Base-by-base conservation (phyloP, 805 yeast genomes). In the Pichia deserticola region DNA sequence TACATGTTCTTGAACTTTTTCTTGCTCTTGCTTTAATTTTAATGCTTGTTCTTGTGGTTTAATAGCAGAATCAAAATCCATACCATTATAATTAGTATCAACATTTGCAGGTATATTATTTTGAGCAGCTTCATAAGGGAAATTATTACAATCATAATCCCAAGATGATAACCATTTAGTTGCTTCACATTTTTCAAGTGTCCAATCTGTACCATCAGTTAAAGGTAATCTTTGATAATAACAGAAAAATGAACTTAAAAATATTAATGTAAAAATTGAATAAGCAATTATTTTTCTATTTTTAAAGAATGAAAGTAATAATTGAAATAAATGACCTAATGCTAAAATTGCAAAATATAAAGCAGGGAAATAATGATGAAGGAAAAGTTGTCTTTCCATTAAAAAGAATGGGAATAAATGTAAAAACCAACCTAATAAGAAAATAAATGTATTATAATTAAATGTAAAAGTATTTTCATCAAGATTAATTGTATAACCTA, bases 301-400 rank as follows among this genome's bases (percentile, higher is more conserved):
- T 35, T 54, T 61, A 48, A 67, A 60, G 34, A 57, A 49, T 1
- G 70, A 59, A 50, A 61, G 53, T 33, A 64, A 25, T 32, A 66
- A 55, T 53, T 69, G 69, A 30, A 67, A 58, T 10, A 60, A 47
- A 51, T 67, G 62, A 53, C 69, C 67, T 53, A 68, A 47, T 50
- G 69, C 58, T 53, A 70, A 53, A n/a, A 67, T 60, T 12, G 63
- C 72, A 68, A 93, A 93, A 71, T 89, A 93, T 47, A 88, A 77
- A 2, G 98, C 88, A 50, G 97, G 97, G 57, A 93, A 70, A 67
- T 92, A 92, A 68, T 90, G 98, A 67, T 90, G 98, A 64, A 90
- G 73, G 72, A 92, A 90, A 68, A 90, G 69, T 70, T 90, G 97
- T 70, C 98, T 82, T 28, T 82, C 89, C 98, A 90, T 90, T 51